These are phyloP conservation scores for Catunica adiposa DNA, from an alignment of 2,329 filamentous ascomycete genomes.

Conservation along the genomic window DNA sequence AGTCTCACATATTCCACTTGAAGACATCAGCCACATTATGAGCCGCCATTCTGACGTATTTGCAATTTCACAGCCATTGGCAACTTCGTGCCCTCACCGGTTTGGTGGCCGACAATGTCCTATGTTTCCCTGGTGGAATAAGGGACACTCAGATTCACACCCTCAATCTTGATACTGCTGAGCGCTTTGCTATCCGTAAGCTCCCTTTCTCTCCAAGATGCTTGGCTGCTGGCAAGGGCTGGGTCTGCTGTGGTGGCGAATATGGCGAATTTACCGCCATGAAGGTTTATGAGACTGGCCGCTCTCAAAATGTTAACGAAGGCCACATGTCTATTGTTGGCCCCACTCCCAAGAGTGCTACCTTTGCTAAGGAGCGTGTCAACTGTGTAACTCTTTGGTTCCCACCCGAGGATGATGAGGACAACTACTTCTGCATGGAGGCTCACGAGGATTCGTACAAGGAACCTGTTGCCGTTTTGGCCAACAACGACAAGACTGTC, in stretches of 20 bases:
- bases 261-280: constrained; percentile 76
- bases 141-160: constrained; percentile 50
- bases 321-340: background rate
- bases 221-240: constrained; percentile 70
- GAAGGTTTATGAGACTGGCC: constrained; percentile 28
- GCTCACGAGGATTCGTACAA: constrained; percentile 25
- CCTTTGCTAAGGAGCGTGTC: constrained; percentile 42
- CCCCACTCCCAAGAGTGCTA: constrained; percentile 27
- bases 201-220: constrained; percentile 66
- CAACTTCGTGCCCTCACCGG: constrained; percentile 83
- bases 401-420: constrained; percentile 25
- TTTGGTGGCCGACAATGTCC: constrained; percentile 53
- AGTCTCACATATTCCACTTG: constrained; percentile 17
- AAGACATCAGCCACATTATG: background rate
- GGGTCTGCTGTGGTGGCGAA: constrained; percentile 81
- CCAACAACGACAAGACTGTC: constrained; percentile 86
- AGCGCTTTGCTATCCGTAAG: constrained; percentile 27
- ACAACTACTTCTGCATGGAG: constrained; percentile 13
- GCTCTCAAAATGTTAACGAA: background rate
- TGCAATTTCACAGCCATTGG: constrained; percentile 47
- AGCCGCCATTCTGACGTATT: background rate
- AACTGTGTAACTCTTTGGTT: constrained; percentile 52
- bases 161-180: constrained; percentile 53
- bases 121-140: constrained; percentile 70
- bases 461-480: constrained; percentile 49